These are phyloP conservation scores for Pichia sp. DNA, from an alignment of 1,139 yeast species.

Conservation along the genomic window DNA sequence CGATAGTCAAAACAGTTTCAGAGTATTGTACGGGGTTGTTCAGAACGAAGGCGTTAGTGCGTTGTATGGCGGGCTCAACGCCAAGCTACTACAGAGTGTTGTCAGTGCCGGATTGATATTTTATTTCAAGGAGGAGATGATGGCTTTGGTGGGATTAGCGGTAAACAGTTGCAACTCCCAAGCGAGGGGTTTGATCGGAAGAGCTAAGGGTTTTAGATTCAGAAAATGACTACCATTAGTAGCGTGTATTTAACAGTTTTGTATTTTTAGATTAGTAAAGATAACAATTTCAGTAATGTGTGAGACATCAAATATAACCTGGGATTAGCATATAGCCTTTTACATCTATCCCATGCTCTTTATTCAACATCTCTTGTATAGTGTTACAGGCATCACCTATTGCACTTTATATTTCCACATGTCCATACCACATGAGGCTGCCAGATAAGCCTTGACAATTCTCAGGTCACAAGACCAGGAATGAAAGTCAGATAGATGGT, in stretches of 20 bases:
- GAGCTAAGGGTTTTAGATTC: neutral
- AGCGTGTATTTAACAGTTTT: neutral
- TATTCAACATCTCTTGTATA: too few relatives aligned
- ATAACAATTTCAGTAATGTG: too few relatives aligned
- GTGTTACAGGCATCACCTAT: too few relatives aligned
- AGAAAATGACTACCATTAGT: neutral
- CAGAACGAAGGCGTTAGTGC: conserved; percentile 69
- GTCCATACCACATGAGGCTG: too few relatives aligned
- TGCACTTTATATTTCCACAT: too few relatives aligned
- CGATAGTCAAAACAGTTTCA: conserved; percentile 37
- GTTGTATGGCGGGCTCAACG: conserved; percentile 74
- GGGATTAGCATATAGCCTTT: too few relatives aligned
- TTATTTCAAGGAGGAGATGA: conserved; percentile 84
- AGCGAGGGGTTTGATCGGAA: neutral
- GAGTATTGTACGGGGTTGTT: conserved; percentile 48
- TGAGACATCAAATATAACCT: too few relatives aligned
- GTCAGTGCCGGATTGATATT: conserved; percentile 86
- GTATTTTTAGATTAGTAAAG: neutral
- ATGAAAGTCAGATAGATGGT: too few relatives aligned
- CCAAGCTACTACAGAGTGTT: conserved; percentile 80
- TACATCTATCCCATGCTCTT: too few relatives aligned
- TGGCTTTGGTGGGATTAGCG: conserved; percentile 38
- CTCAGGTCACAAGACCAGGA: too few relatives aligned
- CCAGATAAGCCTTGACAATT: too few relatives aligned
- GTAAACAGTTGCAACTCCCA: conserved; percentile 3